These are phyloP conservation scores for Tricharina praecox DNA, from an alignment of 495 filamentous ascomycete species.

Conservation along the genomic window DNA sequence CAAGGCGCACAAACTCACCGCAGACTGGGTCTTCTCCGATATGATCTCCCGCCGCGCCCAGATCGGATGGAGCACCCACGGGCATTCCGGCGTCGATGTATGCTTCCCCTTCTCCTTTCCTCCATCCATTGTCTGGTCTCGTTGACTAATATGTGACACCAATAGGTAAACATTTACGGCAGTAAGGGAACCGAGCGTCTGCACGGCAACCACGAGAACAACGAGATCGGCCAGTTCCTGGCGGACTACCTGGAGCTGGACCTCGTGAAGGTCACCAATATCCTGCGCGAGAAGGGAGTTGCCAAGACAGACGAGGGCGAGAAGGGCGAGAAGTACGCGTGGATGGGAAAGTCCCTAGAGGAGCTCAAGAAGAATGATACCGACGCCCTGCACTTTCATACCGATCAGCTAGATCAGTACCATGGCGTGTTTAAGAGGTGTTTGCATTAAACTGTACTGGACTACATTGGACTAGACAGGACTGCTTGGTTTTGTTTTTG, in stretches of 20 bases:
- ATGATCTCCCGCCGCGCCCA: constrained; percentile 77
- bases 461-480: too few relatives aligned
- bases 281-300: constrained; percentile 46
- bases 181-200: constrained; percentile 33
- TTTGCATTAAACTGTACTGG: too few relatives aligned
- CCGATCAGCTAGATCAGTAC: constrained; percentile 16
- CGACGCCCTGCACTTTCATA: background rate
- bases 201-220: constrained; percentile 85
- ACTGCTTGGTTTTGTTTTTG: too few relatives aligned
- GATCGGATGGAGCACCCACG: constrained; percentile 57
- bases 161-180: constrained; percentile 32
- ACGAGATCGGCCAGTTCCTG: constrained; percentile 69
- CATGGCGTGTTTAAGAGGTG: constrained; percentile 20
- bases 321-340: constrained; percentile 12
- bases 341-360: constrained; percentile 24
- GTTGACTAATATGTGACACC: background rate
- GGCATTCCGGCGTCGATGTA: constrained; percentile 37
- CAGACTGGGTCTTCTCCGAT: constrained; percentile 52
- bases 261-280: constrained; percentile 53
- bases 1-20: constrained; percentile 35
- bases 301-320: constrained; percentile 5
- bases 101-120: background rate
- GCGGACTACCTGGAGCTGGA: constrained; percentile 64
- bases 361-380: constrained; percentile 14
- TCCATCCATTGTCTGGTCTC: too few relatives aligned